Evolutionary conservation across 352 stramenopile species (phyloP), one percentile per base, ranked within the genome.

Genomic region (Globisporangium spinosum): DNA sequence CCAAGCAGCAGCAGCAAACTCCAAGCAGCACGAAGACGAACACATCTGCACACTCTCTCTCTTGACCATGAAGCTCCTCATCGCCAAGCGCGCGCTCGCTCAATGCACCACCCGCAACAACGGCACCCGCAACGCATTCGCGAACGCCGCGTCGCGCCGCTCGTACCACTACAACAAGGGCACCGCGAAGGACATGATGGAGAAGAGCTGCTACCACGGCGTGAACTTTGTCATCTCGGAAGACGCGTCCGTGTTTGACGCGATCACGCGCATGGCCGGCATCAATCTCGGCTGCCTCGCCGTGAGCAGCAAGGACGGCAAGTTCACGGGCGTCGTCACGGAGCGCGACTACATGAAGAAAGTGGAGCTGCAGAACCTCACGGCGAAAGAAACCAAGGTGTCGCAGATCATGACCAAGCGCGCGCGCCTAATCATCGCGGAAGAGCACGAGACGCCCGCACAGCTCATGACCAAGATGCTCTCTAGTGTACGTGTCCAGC

Each of bases 401-500:
- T 90, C 91, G 59, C 90, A 99, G 88, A 98, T 99, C 76, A 95
- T 95, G 75, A 99, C 96, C 51, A 94, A 95, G 65, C 84, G 79
- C 56, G 86, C 90, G 29, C 97, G 98, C 51, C 73, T 98, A 49
- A 87, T 98, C 40, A 87, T 95, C 34, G 96, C 94, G 10, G 83
- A 83, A 8, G 83, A 80, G 40, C 74, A 90, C 45, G 95, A 98
- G 75, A 89, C 87, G 3, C 89, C 97, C 35, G 85, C 90, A 34
- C 77, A 89, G 38, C 95, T 97, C 71, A 98, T 99, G 94, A 85
- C 83, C 62, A 98, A 98, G 83, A 99, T 99, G 96, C 83, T 99
- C 55, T 91, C 84, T 22, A 97, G 88, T 62, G 83, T 91, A 77
- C 27, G 81, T 75, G n/a, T 29, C 13, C 40, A 43, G 35, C 2